A percentile compares a stretch with the other conserved stretches of the same genome.
These are phyloP conservation scores for Taxillus chinensis DNA, from an alignment of 164 flowering plant species.

Conservation along the genomic window DNA sequence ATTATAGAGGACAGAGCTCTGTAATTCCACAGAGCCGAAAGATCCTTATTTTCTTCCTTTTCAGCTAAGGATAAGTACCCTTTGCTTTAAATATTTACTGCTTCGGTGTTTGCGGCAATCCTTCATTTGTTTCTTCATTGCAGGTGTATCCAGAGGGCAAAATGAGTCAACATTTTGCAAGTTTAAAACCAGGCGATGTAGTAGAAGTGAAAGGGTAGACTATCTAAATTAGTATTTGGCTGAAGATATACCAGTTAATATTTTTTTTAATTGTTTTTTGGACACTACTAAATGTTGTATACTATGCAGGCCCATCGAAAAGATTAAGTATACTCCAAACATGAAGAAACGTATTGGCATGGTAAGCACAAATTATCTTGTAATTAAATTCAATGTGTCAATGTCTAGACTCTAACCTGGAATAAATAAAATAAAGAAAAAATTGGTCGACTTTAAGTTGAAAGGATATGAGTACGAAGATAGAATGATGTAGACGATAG, in stretches of 20 bases:
- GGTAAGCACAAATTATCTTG: slow-evolving; percentile 39
- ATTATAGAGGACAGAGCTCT: background rate
- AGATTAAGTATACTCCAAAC: slow-evolving; percentile 84
- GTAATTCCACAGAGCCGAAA: too few species aligned
- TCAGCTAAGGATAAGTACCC: slow-evolving; percentile 1
- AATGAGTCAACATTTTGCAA: slow-evolving; percentile 93
- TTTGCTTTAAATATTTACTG: background rate
- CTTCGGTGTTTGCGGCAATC: background rate
- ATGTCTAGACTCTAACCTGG: background rate
- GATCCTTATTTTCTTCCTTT: background rate
- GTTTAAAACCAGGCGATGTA: slow-evolving; percentile 84
- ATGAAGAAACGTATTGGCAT: slow-evolving; percentile 98
- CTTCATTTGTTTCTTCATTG: slow-evolving; percentile 4
- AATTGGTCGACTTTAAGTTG: too few species aligned
- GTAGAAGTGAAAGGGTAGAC: slow-evolving; percentile 96
- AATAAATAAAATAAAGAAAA: too few species aligned
- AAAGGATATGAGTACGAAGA: too few species aligned
- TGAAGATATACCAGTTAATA: background rate
- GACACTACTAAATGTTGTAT: background rate
- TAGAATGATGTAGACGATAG: too few species aligned
- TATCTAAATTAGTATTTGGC: background rate
- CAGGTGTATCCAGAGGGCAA: slow-evolving; percentile 98
- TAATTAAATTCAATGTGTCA: background rate
- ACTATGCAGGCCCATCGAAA: slow-evolving; percentile 87
- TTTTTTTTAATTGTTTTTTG: background rate